Percentiles rank a stretch among this genome's conserved stretches.
phyloP scores from a whole-genome alignment of 345 rosid species.

The Barbarea vulgaris region DNA sequence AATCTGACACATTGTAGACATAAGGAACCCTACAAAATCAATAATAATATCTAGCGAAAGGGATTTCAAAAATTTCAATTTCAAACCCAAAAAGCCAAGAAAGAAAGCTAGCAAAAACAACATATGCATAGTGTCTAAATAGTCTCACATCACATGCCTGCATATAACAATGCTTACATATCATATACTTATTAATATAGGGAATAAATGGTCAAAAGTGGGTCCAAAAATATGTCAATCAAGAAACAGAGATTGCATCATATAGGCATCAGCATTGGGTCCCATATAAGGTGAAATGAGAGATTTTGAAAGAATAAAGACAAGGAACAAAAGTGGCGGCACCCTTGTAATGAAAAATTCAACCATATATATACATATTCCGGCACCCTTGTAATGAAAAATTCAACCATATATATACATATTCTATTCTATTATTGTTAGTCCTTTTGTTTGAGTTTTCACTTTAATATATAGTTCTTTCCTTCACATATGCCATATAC shows the following conservation, averaged over 20 bases:
- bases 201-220: slow-evolving; percentile 24
- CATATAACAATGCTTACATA: neutral
- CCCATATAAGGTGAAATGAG: slow-evolving; percentile 30
- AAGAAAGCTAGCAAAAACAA: slow-evolving; percentile 8
- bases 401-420: neutral
- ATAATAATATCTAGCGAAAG: slow-evolving; percentile 3
- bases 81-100: slow-evolving; percentile 25
- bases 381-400: slow-evolving; percentile 53
- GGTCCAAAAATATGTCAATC: slow-evolving; percentile 38
- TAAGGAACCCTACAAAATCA: slow-evolving; percentile 26
- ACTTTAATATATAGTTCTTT: neutral
- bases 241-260: slow-evolving; percentile 40
- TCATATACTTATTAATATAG: neutral
- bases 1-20: slow-evolving; percentile 33
- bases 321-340: slow-evolving; percentile 86
- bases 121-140: slow-evolving; percentile 16
- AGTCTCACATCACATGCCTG: slow-evolving; percentile 30
- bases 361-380: neutral
- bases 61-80: slow-evolving; percentile 9
- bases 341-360: slow-evolving; percentile 21
- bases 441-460: slow-evolving; percentile 14
- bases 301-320: slow-evolving; percentile 31
- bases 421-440: slow-evolving; percentile 24
- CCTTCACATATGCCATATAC: neutral
- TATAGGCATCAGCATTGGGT: slow-evolving; percentile 31